Conservation (phyloP, 306 rosid genomes). For the Citrullus mucosospermus region DNA sequence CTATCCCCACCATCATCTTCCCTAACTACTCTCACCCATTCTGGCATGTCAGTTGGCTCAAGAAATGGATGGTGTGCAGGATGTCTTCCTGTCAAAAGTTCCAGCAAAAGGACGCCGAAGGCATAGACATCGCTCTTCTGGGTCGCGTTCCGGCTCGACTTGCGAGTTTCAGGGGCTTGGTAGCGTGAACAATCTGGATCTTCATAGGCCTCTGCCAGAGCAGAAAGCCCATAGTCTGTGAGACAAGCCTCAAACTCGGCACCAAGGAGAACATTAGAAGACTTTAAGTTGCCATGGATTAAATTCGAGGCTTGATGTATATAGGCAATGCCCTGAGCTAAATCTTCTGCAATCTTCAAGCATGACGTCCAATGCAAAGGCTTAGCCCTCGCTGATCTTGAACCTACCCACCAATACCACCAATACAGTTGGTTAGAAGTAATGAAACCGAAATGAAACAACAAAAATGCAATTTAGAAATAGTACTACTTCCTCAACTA, state of each 20-base stretch:
- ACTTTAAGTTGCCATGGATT: slow-evolving; percentile 74
- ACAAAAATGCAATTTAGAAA: background rate
- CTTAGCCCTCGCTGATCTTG: slow-evolving; percentile 71
- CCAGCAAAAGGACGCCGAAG: slow-evolving; percentile 64
- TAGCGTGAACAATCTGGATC: slow-evolving; percentile 52
- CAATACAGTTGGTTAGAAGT: slow-evolving; percentile 3
- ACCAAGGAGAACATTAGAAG: slow-evolving; percentile 81
- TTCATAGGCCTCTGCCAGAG: slow-evolving; percentile 43
- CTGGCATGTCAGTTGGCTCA: slow-evolving; percentile 47
- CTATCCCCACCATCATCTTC: slow-evolving; percentile 56
- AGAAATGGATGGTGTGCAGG: slow-evolving; percentile 77
- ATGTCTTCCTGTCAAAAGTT: slow-evolving; percentile 84
- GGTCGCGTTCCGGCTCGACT: slow-evolving; percentile 35
- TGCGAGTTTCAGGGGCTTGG: slow-evolving; percentile 64
- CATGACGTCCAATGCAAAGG: slow-evolving; percentile 98
- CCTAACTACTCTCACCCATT: slow-evolving; percentile 81
- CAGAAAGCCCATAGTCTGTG: slow-evolving; percentile 57
- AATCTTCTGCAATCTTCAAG: slow-evolving; percentile 90
- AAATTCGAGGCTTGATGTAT: slow-evolving; percentile 59
- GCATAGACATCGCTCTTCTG: slow-evolving; percentile 66
- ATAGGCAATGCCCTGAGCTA: slow-evolving; percentile 80
- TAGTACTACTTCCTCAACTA: background rate
- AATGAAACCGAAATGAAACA: background rate
- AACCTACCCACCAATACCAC: slow-evolving; percentile 31
- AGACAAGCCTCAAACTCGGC: slow-evolving; percentile 80